phyloP scores from a whole-genome alignment of 768 basidiomycete species.

The Xerocomus brunneocitrinus region DNA sequence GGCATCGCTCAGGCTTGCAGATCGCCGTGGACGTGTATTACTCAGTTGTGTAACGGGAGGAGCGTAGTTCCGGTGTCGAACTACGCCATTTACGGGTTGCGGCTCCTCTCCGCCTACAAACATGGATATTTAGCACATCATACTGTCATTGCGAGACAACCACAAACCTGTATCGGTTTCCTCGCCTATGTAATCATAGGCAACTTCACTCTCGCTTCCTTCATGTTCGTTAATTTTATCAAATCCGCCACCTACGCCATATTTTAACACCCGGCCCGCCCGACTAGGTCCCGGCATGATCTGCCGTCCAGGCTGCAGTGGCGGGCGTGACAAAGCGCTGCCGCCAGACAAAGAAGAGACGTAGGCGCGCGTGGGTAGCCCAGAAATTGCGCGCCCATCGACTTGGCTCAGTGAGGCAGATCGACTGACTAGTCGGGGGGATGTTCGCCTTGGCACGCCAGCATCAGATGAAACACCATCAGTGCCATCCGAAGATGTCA shows the following conservation, averaged over 20 bases:
- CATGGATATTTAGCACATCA: conserved; percentile 17
- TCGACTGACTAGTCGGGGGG: conserved; percentile 28
- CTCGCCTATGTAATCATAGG: conserved; percentile 27
- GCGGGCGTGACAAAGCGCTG: conserved; percentile 38
- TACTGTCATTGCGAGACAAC: conserved; percentile 6
- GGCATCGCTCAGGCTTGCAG: conserved; percentile 75
- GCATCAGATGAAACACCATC: conserved; percentile 25
- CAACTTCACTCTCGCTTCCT: conserved; percentile 37
- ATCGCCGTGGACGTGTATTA: conserved; percentile 59
- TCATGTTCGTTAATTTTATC: conserved; percentile 50
- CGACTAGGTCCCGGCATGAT: conserved; percentile 43
- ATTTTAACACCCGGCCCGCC: conserved; percentile 46
- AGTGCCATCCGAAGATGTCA: conserved; percentile 24
- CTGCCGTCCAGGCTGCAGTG: conserved; percentile 38
- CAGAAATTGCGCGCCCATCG: conserved; percentile 33
- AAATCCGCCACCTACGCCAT: conserved; percentile 30
- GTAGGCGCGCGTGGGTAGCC: conserved; percentile 31
- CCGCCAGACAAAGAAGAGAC: conserved; percentile 22
- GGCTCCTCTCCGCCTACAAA: conserved; percentile 30
- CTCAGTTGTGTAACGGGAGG: conserved; percentile 35
- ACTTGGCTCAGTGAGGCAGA: conserved; percentile 32
- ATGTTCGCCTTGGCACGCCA: conserved; percentile 17
- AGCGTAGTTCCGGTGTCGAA: conserved; percentile 27
- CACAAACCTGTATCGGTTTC: conserved; percentile 41
- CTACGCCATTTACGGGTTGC: conserved; percentile 21